phyloP scores from a whole-genome alignment of 129 eudicot species.

The Helianthus annuus region HanXRQr2.0-SUNRISE NC_035446.2:116407611-116408110 shows the following conservation, averaged over 20 bases:
- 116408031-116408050: neutral
- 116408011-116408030: neutral
- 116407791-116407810: constrained; percentile 71
- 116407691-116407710: constrained; percentile 90
- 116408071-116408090: no score
- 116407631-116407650: constrained; percentile 86
- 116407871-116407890: constrained; percentile 89
- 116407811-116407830: constrained; percentile 87
- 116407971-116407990: neutral
- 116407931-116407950: constrained; percentile 21
- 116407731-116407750: constrained; percentile 53
- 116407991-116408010: neutral
- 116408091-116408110: no score
- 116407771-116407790: constrained; percentile 64
- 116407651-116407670: constrained; percentile 89
- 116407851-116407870: constrained; percentile 85
- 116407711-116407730: constrained; percentile 87
- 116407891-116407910: constrained; percentile 80
- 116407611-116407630: constrained; percentile 68
- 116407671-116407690: constrained; percentile 81
- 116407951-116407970: constrained; percentile 2
- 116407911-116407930: constrained; percentile 34
- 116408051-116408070: neutral
- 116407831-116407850: constrained; percentile 88
- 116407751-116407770: constrained; percentile 72